Base-by-base conservation (phyloP, 352 stramenopile species). In the Pythium folliculosum region DNA sequence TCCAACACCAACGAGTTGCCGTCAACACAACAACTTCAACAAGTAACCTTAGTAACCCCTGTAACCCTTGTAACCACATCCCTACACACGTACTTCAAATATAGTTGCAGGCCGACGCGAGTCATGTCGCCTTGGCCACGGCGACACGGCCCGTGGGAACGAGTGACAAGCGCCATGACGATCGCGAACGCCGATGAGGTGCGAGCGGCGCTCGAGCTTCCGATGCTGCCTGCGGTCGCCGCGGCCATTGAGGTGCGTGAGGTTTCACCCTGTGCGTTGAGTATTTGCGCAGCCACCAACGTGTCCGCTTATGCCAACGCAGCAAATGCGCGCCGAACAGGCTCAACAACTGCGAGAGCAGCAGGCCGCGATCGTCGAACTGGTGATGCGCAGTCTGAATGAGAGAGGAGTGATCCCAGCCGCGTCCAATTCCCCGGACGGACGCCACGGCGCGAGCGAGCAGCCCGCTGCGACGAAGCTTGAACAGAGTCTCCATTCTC, bases 301-400 rank as follows among this genome's bases (percentile, higher is more conserved):
- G 5, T 58, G 5, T 23, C 23, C 25, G 16, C 9, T 21, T 47
- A 7, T 47, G 14, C 35, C 47, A 76, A 57, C 52, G 65, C 37
- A 77, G 67, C 59, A 69, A 70, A 64, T 80, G 61, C 69, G 70
- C 53, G 25, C 50, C 22, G 77, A 90, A 13, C 82, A 92, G 54
- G 67, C 77, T 37, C 60, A 49, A n/a, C 71, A 86, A 23, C 67
- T 92, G 0, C 49, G 80, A 32, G 72, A 86, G 32, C 80, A 92
- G 57, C 73, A 81, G 55, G 72, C 82, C 45, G 69, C 62, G 0
- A 89, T 92, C 37, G 77, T 92, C 10, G 79, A 83, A 51, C 77
- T 88, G 65, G 82, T 92, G 13, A 64, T 92, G 56, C 45, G 78
- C 32, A 82, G 49, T 37, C 74, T 92, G n/a, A 69, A 72, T 30